Conservation (phyloP, 2,329 filamentous ascomycete species). For the Furcasterigmium sp. region DNA sequence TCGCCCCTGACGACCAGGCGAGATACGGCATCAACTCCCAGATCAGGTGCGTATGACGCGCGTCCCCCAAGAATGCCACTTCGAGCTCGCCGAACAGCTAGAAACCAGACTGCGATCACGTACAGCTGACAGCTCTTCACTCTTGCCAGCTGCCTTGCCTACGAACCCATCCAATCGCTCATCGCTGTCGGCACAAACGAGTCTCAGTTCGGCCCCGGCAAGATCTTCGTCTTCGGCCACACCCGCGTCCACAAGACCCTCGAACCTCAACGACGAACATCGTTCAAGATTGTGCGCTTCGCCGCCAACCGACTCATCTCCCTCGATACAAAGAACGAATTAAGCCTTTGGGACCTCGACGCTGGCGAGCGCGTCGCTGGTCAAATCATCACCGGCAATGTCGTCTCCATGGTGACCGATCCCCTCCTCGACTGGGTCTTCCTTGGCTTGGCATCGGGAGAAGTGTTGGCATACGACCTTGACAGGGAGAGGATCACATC, state of each 20-base stretch:
- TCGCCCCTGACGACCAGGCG: constrained; percentile 76
- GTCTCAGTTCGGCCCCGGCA: constrained; percentile 76
- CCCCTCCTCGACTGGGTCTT: constrained; percentile 92
- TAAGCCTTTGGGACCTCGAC: constrained; percentile 77
- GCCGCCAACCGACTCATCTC: constrained; percentile 80
- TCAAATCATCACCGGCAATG: constrained; percentile 71
- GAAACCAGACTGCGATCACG: too few species aligned
- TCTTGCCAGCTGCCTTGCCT: constrained; percentile 67
- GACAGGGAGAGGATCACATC: constrained; percentile 68
- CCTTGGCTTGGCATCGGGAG: constrained; percentile 74
- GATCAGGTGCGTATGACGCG: constrained; percentile 45
- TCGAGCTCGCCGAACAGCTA: too few species aligned
- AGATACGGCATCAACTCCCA: constrained; percentile 79
- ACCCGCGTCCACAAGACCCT: constrained; percentile 73
- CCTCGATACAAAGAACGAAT: constrained; percentile 79
- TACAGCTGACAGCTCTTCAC: too few species aligned
- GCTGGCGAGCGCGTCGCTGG: constrained; percentile 60
- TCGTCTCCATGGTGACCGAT: constrained; percentile 72
- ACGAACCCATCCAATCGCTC: constrained; percentile 90
- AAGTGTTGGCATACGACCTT: constrained; percentile 88
- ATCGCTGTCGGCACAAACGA: constrained; percentile 88
- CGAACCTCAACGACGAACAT: constrained; percentile 63
- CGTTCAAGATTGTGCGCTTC: constrained; percentile 75
- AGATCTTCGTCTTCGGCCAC: constrained; percentile 86
- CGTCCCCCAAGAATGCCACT: constrained; percentile 1